Evolutionary conservation across 2,329 filamentous ascomycete species (phyloP).

Genomic region (Diaporthe amygdali): DNA sequence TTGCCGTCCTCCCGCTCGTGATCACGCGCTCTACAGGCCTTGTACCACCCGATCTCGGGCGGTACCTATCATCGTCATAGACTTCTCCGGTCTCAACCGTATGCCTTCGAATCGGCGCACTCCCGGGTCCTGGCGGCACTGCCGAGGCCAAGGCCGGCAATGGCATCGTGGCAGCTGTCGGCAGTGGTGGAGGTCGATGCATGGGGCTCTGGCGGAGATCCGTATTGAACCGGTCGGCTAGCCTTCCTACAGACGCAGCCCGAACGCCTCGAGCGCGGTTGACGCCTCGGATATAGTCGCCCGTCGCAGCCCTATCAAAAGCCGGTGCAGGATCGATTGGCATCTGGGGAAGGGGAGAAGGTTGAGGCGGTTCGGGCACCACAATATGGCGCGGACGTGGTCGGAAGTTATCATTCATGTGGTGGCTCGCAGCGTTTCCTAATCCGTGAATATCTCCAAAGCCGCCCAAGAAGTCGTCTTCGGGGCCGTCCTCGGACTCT

Average conservation of each 20-base stretch:
- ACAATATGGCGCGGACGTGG: conserved; percentile 42
- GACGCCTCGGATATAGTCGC: conserved; percentile 51
- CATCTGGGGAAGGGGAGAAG: conserved; percentile 23
- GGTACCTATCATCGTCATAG: conserved; percentile 35
- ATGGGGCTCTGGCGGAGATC: conserved; percentile 44
- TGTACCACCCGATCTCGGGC: conserved; percentile 30
- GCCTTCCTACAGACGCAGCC: conserved; percentile 52
- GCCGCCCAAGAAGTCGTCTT: conserved; percentile 41
- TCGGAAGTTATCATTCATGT: conserved; percentile 66
- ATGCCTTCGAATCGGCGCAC: conserved; percentile 42
- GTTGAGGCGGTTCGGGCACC: conserved; percentile 40
- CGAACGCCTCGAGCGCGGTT: conserved; percentile 48
- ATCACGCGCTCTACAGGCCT: conserved; percentile 21
- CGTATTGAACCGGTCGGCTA: conserved; percentile 54
- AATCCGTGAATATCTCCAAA: conserved; percentile 46
- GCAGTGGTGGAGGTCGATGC: conserved; percentile 31
- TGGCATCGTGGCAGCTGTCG: conserved; percentile 36
- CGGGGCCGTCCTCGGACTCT: conserved; percentile 40
- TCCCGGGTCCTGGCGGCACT: conserved; percentile 34
- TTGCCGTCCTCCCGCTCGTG: conserved; percentile 30
- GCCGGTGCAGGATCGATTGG: conserved; percentile 29
- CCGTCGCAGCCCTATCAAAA: conserved; percentile 42
- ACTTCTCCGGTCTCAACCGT: conserved; percentile 49
- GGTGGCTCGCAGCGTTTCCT: conserved; percentile 60
- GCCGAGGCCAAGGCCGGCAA: conserved; percentile 41